These are phyloP conservation scores for Plectranthus barbatus DNA, from an alignment of 257 asterid species.

Conservation along the genomic window DNA sequence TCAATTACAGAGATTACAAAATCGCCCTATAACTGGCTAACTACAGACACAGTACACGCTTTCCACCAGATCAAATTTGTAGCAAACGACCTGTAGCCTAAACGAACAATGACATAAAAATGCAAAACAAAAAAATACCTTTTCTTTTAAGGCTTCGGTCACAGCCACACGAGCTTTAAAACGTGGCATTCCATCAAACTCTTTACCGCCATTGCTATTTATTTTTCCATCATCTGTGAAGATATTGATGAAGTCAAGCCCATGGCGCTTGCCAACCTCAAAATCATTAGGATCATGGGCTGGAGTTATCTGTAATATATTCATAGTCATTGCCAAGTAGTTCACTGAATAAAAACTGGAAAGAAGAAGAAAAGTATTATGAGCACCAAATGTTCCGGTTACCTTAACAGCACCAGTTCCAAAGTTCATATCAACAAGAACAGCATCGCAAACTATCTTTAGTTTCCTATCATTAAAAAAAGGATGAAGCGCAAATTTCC, in stretches of 20 bases:
- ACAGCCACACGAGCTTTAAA: slow-evolving; percentile 83
- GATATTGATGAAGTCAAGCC: slow-evolving; percentile 71
- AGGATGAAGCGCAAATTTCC: slow-evolving; percentile 81
- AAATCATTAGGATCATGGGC: slow-evolving; percentile 99
- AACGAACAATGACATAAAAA: background rate
- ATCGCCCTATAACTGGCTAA: background rate
- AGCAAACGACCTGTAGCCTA: background rate
- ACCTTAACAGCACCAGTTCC: slow-evolving; percentile 99
- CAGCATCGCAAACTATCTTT: slow-evolving; percentile 78
- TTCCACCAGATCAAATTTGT: slow-evolving; percentile 2
- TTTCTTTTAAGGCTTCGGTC: slow-evolving; percentile 61
- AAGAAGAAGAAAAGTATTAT: background rate
- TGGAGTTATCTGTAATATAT: slow-evolving; percentile 76
- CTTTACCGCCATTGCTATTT: slow-evolving; percentile 75
- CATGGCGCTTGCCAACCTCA: slow-evolving; percentile 90
- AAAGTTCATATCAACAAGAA: slow-evolving; percentile 80
- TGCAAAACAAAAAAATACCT: slow-evolving; percentile 29
- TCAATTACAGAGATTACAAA: background rate
- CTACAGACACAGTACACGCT: background rate
- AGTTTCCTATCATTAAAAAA: slow-evolving; percentile 81
- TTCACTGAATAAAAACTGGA: background rate
- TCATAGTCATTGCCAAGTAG: slow-evolving; percentile 15
- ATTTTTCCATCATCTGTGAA: slow-evolving; percentile 93
- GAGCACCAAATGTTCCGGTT: slow-evolving; percentile 5
- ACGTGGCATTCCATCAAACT: slow-evolving; percentile 75